Conservation (phyloP, 129 eudicot species). For the Logfia minima region DNA sequence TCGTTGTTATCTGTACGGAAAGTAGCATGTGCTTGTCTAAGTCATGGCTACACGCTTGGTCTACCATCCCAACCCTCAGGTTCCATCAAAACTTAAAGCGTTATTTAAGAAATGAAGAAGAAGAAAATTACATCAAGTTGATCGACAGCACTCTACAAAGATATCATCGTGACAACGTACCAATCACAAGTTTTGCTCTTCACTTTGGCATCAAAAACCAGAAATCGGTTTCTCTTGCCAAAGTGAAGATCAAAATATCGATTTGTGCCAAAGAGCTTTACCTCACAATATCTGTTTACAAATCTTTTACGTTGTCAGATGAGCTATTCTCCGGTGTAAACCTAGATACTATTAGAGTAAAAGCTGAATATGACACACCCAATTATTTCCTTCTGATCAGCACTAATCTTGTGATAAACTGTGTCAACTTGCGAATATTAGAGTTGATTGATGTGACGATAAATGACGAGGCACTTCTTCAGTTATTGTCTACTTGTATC, state of each 20-base stretch:
- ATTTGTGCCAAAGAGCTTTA: not conserved
- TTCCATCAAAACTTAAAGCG: not conserved
- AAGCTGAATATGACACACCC: not conserved
- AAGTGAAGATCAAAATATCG: no score
- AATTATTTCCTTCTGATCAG: not conserved
- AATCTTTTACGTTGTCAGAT: not conserved
- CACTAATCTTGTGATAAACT: not conserved
- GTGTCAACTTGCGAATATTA: not conserved
- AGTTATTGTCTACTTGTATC: not conserved
- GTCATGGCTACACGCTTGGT: not conserved
- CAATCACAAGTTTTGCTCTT: not conserved
- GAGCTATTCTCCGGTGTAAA: not conserved
- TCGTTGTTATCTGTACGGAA: not conserved
- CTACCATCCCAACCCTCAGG: not conserved
- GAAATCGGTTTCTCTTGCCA: not conserved
- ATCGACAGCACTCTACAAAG: not conserved
- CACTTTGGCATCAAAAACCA: not conserved
- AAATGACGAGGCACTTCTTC: not conserved
- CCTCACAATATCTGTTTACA: not conserved
- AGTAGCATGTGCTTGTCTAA: not conserved
- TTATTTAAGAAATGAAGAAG: not conserved
- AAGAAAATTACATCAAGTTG: not conserved
- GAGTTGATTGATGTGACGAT: not conserved
- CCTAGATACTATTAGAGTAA: not conserved
- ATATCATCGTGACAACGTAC: not conserved